Evolutionary conservation across 352 stramenopile genomes (phyloP), one percentile per base, ranked within the genome.

Genomic region (Phytophthora sp.): DNA sequence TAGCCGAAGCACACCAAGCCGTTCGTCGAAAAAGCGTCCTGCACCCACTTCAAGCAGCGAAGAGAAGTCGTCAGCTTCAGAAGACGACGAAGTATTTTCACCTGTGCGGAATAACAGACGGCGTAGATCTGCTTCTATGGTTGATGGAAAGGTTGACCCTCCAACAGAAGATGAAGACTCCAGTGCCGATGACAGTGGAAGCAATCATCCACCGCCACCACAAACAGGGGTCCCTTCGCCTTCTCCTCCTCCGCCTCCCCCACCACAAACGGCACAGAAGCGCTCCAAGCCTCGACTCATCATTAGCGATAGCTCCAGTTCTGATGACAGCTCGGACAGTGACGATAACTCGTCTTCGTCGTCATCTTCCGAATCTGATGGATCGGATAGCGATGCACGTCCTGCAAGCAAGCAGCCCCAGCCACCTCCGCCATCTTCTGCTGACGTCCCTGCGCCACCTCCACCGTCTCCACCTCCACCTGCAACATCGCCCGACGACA

Each of bases 281-380:
- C 64, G 55, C 12, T 17, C 54, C 35, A 81, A 77, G 54, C 27
- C 59, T 17, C 76, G 69, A 5, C 72, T 88, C 8, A 55, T 78
- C 21, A 75, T 87, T 38, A 91, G 77, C 45, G 75, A 84, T 38
- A 93, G 76, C 55, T 90, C 82, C 1, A 91, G 79, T 64, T 89
- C 82, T 12, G 79, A 91, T 1, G 72, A 71, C 24, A 83, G 69
- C 39, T 74, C 65, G 2, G 64, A 61, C 34, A 79, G 76, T 17
- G 62, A 54, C 12, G 55, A 37, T 17, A 66, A 67, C 15, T 78
- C 66, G 3, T 77, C 74, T 2, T 79, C 76, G 3, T 82, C 74
- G 5, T 81, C 76, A 2, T 76, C 63, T 0, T 85, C 74, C 7
- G 60, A 77, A 66, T 75, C 57, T 7, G 45, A 72, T 54, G 69